phyloP scores from a whole-genome alignment of 2,329 filamentous ascomycete genomes.

The Meredithiella fracta region DNA sequence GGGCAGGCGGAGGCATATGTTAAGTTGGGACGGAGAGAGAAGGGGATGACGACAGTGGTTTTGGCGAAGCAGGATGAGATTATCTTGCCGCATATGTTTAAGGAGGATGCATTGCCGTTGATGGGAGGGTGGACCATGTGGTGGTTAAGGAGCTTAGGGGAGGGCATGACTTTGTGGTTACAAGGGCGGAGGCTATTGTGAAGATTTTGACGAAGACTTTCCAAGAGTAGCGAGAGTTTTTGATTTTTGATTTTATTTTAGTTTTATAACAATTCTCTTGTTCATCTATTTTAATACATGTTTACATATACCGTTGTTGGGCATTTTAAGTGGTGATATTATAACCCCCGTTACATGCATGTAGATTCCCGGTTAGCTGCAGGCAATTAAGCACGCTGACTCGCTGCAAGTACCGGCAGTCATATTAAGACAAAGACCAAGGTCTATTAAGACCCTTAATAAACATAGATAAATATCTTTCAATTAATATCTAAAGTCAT shows the following conservation, averaged over 20 bases:
- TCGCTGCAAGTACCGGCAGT: too few relatives aligned
- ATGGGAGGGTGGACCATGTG: slow-evolving; percentile 33
- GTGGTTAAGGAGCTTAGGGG: slow-evolving; percentile 36
- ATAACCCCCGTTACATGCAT: neutral
- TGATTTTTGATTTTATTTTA: neutral
- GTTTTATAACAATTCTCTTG: neutral
- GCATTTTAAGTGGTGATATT: neutral
- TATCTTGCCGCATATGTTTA: slow-evolving; percentile 34
- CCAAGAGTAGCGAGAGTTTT: neutral
- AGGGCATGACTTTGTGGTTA: slow-evolving; percentile 40
- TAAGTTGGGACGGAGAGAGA: slow-evolving; percentile 26
- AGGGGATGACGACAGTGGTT: slow-evolving; percentile 33
- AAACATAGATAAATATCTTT: too few relatives aligned
- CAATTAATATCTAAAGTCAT: too few relatives aligned
- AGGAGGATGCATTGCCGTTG: slow-evolving; percentile 32
- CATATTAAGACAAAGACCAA: too few relatives aligned
- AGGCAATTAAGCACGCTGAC: too few relatives aligned
- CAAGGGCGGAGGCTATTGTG: slow-evolving; percentile 7
- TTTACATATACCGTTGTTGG: neutral
- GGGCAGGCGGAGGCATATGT: slow-evolving; percentile 36
- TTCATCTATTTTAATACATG: neutral
- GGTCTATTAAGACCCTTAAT: too few relatives aligned
- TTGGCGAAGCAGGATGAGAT: slow-evolving; percentile 36
- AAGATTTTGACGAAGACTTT: slow-evolving; percentile 9
- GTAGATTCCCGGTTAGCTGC: too few relatives aligned